Percentiles rank a stretch among this genome's conserved stretches.
phyloP scores from a whole-genome alignment of 257 asterid genomes.

The Cordia subcordata region DNA sequence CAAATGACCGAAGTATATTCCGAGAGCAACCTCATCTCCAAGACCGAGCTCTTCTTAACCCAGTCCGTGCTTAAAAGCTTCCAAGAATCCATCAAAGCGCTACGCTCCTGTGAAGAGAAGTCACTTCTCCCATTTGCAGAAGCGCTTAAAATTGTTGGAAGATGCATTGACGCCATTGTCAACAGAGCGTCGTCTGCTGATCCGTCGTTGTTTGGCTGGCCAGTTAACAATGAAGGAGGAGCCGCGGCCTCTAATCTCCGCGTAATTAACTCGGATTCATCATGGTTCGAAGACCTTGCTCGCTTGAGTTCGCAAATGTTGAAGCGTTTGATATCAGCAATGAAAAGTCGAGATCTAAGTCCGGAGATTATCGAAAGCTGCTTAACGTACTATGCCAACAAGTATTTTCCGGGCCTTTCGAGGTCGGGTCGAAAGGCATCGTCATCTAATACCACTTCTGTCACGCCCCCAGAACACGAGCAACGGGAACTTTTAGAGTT shows the following conservation, averaged over 20 bases:
- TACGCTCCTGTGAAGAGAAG: constrained; percentile 46
- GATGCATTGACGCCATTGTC: constrained; percentile 69
- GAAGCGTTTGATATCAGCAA: constrained; percentile 53
- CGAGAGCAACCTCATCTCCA: constrained; percentile 76
- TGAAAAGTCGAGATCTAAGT: constrained; percentile 58
- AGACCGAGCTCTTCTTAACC: constrained; percentile 54
- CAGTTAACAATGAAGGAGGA: constrained; percentile 53
- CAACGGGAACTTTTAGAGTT: constrained; percentile 87
- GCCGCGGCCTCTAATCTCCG: constrained; percentile 8
- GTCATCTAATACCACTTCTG: constrained; percentile 34
- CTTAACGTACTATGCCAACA: constrained; percentile 68
- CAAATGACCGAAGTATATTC: constrained; percentile 87
- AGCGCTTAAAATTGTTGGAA: constrained; percentile 52
- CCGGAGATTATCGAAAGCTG: constrained; percentile 80
- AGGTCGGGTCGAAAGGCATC: constrained; percentile 57
- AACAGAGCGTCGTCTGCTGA: constrained; percentile 60
- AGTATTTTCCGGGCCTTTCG: constrained; percentile 74
- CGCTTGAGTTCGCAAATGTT: constrained; percentile 48
- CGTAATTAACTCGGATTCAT: constrained; percentile 32
- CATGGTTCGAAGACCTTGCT: constrained; percentile 81
- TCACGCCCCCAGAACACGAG: constrained; percentile 55
- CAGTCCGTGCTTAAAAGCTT: constrained; percentile 53
- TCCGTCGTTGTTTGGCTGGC: constrained; percentile 94
- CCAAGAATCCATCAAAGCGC: constrained; percentile 42
- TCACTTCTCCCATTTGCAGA: constrained; percentile 58